Percentiles rank a stretch among this genome's conserved stretches.
These are phyloP conservation scores for Mollisiaceae sp. DNA, from an alignment of 2,329 filamentous ascomycete species.

Conservation along the genomic window DNA sequence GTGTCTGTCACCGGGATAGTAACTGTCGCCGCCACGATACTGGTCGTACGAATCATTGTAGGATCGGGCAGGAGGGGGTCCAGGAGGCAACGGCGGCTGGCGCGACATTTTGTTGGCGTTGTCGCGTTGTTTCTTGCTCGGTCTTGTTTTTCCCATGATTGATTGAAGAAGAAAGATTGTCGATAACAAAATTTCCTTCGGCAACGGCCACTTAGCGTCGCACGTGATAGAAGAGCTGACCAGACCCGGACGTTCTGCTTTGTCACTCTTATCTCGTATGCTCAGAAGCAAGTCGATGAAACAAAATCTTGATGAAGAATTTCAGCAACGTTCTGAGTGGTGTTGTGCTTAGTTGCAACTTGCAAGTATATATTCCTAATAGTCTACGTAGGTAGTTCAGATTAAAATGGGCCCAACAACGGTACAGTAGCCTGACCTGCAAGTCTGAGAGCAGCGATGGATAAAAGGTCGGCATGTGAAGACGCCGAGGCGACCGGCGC, in stretches of 20 bases:
- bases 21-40: slow-evolving; percentile 22
- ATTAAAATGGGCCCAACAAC: not conserved
- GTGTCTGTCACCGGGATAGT: slow-evolving; percentile 19
- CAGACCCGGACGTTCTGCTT: too few relatives aligned
- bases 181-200: not conserved
- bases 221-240: too few relatives aligned
- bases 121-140: not conserved
- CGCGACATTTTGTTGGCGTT: slow-evolving; percentile 36
- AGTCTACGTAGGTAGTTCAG: too few relatives aligned
- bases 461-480: slow-evolving; percentile 9
- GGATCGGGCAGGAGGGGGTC: slow-evolving; percentile 18
- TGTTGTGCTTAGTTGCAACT: too few relatives aligned
- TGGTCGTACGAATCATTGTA: slow-evolving; percentile 17
- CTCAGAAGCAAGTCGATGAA: too few relatives aligned
- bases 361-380: too few relatives aligned
- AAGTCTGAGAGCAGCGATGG: not conserved
- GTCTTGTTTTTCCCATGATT: slow-evolving; percentile 17
- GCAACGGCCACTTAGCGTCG: too few relatives aligned
- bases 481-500: not conserved
- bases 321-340: too few relatives aligned
- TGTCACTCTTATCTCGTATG: too few relatives aligned
- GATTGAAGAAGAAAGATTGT: not conserved
- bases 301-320: too few relatives aligned
- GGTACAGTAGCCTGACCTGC: not conserved
- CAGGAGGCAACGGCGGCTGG: slow-evolving; percentile 38